Conservation (phyloP, 106 monocot species). For the Dendrobium officinale region DNA sequence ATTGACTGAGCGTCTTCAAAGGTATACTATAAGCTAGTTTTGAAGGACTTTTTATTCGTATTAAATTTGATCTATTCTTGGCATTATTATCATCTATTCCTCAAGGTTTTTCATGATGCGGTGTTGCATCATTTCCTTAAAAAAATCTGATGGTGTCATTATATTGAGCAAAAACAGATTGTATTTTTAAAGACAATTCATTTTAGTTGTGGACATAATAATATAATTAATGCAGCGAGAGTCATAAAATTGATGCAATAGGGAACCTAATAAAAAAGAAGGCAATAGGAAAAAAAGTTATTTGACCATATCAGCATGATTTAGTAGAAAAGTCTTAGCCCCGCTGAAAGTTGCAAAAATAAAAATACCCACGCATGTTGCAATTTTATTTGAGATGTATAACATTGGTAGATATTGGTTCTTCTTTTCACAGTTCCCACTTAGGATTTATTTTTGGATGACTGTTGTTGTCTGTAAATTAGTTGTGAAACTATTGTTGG, state of each 20-base stretch:
- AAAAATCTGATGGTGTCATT: neutral
- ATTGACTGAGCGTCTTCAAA: slow-evolving; percentile 66
- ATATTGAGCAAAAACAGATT: neutral
- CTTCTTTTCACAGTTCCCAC: neutral
- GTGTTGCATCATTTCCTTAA: neutral
- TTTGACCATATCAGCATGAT: neutral
- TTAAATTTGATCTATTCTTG: neutral
- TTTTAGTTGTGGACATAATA: neutral
- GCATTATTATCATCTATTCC: neutral
- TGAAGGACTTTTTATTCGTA: neutral
- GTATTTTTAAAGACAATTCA: neutral
- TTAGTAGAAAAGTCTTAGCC: neutral
- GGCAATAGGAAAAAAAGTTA: neutral
- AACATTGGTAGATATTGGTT: neutral
- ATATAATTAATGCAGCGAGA: neutral
- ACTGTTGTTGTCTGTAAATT: too few relatives aligned
- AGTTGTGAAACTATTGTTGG: too few relatives aligned
- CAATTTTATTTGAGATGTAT: neutral
- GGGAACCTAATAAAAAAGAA: neutral
- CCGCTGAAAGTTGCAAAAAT: neutral
- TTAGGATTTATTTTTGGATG: too few relatives aligned
- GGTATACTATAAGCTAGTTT: slow-evolving; percentile 24
- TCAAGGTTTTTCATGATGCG: neutral
- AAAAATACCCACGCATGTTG: neutral
- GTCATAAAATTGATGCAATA: neutral